Conservation (phyloP, 495 filamentous ascomycete species). For the Tirmania nivea region DNA sequence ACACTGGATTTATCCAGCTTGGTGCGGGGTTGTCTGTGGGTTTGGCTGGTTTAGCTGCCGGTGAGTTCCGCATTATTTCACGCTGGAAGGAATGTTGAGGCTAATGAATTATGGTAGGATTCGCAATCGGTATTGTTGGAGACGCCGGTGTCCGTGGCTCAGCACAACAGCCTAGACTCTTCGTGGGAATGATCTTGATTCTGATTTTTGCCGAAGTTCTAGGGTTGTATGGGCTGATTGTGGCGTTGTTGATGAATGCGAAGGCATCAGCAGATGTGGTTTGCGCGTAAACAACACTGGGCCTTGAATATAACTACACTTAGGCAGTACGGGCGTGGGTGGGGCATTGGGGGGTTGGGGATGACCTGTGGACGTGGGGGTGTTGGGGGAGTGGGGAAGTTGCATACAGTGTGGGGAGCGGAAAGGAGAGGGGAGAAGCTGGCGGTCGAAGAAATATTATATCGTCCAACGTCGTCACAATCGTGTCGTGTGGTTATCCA, state of each 20-base stretch:
- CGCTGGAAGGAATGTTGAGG: neutral
- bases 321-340: too few relatives aligned
- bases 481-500: too few relatives aligned
- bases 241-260: conserved; percentile 97
- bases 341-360: too few relatives aligned
- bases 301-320: too few relatives aligned
- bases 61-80: conserved; percentile 25
- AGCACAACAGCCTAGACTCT: conserved; percentile 89
- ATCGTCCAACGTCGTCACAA: too few relatives aligned
- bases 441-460: too few relatives aligned
- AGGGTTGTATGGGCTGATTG: conserved; percentile 97
- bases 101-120: conserved; percentile 25
- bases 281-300: too few relatives aligned
- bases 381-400: too few relatives aligned
- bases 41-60: conserved; percentile 89
- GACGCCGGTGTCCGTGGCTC: conserved; percentile 97
- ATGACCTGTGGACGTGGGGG: too few relatives aligned
- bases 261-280: conserved; percentile 33
- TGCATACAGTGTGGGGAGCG: too few relatives aligned
- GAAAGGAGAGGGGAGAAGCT: too few relatives aligned
- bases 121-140: conserved; percentile 97
- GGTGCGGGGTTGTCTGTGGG: conserved; percentile 93
- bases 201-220: conserved; percentile 99
- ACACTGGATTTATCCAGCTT: conserved; percentile 89
- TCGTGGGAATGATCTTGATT: conserved; percentile 99